These are phyloP conservation scores for Tylopilus rubrobrunneus DNA, from an alignment of 768 basidiomycete species.

Conservation along the genomic window DNA sequence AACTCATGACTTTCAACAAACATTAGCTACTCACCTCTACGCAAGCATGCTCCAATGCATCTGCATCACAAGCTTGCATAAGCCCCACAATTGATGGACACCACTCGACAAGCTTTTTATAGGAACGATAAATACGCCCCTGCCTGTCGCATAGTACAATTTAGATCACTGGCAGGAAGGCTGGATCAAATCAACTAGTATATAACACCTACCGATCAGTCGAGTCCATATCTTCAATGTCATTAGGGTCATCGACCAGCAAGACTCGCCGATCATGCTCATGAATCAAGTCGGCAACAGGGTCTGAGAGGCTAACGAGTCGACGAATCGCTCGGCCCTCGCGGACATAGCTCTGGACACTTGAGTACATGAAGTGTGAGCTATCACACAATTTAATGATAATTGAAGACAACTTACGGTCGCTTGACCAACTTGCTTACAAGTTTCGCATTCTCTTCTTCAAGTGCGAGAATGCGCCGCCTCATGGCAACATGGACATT, in stretches of 20 bases:
- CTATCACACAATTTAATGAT: no score
- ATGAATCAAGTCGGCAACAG: background rate
- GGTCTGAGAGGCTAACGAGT: background rate
- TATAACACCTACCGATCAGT: background rate
- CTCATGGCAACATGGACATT: background rate
- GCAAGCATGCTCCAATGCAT: no score
- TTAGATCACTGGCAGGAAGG: no score
- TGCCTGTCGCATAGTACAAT: background rate
- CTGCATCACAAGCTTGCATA: background rate
- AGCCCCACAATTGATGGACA: background rate
- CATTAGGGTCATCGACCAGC: background rate
- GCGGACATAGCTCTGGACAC: background rate
- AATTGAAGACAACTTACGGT: background rate
- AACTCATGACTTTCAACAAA: background rate
- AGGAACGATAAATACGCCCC: background rate
- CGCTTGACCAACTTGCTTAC: background rate
- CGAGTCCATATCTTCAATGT: background rate
- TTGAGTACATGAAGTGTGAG: background rate
- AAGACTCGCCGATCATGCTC: background rate
- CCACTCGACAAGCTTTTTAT: background rate
- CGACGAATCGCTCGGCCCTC: background rate
- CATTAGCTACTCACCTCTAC: background rate
- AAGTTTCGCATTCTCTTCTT: background rate
- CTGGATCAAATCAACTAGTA: no score
- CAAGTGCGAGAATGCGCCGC: background rate